These are phyloP conservation scores for Spirogloea muscicola DNA, from an alignment of 139 green algal species.

Conservation along the genomic window DNA sequence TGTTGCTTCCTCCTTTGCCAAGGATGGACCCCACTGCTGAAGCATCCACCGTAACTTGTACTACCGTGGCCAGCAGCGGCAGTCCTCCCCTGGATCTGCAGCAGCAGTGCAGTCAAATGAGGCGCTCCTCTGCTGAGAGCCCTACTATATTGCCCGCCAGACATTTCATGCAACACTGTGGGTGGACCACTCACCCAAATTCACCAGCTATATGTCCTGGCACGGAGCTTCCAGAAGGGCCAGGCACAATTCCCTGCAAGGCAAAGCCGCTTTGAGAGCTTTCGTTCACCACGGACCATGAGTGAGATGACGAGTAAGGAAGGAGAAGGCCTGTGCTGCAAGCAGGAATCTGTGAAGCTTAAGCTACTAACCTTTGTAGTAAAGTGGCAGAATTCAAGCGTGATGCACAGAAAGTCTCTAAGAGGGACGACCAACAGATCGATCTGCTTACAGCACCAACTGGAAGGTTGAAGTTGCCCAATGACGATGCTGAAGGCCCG, in stretches of 20 bases:
- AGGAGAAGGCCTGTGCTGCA: no score
- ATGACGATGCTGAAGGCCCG: background rate
- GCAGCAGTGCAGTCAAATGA: background rate
- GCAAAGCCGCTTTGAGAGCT: no score
- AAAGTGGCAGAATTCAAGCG: background rate
- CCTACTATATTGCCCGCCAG: background rate
- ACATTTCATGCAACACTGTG: background rate
- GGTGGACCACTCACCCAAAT: background rate
- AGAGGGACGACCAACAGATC: background rate
- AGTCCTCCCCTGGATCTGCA: background rate
- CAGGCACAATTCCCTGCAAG: no score
- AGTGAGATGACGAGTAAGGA: no score
- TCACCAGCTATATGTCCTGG: background rate
- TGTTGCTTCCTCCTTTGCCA: constrained; percentile 51
- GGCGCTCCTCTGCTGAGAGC: background rate
- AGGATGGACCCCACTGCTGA: constrained; percentile 42
- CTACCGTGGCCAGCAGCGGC: constrained; percentile 1
- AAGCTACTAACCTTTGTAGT: background rate
- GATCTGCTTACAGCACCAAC: no score
- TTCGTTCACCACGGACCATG: no score
- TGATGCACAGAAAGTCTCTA: background rate
- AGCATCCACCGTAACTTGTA: constrained; percentile 35
- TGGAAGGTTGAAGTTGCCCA: no score
- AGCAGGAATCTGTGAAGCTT: background rate
- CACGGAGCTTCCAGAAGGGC: no score